These are phyloP conservation scores for Metahyphopichia silvanorum DNA, from an alignment of 805 yeast genomes.

Conservation along the genomic window DNA sequence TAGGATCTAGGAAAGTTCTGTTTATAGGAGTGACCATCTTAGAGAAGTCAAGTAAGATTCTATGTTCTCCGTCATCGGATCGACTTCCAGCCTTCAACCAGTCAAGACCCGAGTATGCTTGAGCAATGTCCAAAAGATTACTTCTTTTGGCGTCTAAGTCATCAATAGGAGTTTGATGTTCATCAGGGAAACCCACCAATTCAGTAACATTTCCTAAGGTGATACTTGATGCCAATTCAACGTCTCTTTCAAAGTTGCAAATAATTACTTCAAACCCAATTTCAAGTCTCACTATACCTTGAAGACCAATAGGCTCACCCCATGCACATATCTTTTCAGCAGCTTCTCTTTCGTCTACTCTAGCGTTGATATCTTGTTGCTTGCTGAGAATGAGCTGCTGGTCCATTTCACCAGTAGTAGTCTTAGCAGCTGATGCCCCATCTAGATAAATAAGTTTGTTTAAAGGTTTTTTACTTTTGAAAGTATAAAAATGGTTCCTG, in stretches of 20 bases:
- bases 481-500: slow-evolving; percentile 38
- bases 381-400: slow-evolving; percentile 26
- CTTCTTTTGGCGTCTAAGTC: slow-evolving; percentile 11
- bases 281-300: slow-evolving; percentile 58
- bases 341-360: slow-evolving; percentile 37
- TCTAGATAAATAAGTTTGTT: slow-evolving; percentile 52
- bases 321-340: slow-evolving; percentile 55
- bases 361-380: slow-evolving; percentile 17
- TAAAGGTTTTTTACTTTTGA: slow-evolving; percentile 45
- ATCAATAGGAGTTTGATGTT: slow-evolving; percentile 2
- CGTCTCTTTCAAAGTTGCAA: slow-evolving; percentile 54
- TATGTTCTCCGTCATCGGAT: slow-evolving; percentile 47
- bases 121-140: slow-evolving; percentile 19
- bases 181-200: slow-evolving; percentile 35
- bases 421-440: slow-evolving; percentile 69
- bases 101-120: slow-evolving; percentile 39
- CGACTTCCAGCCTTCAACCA: slow-evolving; percentile 43
- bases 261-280: slow-evolving; percentile 59
- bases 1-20: slow-evolving; percentile 45
- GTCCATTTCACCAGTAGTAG: slow-evolving; percentile 59
- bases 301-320: slow-evolving; percentile 52
- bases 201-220: slow-evolving; percentile 36
- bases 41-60: slow-evolving; percentile 51
- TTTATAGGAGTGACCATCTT: slow-evolving; percentile 53
- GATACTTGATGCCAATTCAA: slow-evolving; percentile 45